Evolutionary conservation across 257 asterid species (phyloP), one percentile per base, ranked within the genome.

Genomic region (Anisodus tanguticus): DNA sequence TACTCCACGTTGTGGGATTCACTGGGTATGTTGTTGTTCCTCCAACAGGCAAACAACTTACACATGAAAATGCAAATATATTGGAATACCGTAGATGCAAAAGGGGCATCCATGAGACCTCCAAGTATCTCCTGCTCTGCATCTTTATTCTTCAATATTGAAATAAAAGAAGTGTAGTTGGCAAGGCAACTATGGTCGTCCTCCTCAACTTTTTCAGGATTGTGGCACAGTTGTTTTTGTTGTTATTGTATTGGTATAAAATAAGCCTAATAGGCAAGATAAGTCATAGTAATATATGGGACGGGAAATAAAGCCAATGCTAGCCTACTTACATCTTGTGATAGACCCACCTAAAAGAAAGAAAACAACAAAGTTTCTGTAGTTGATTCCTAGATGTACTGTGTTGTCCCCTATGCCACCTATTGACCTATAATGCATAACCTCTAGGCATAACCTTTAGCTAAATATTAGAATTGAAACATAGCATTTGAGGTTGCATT

Each of bases 401-500:
- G 59, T 11, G 59, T 12, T 16, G 11, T 54, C 59, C 17, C 59
- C 11, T 54, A 54, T 54, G 59, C 59, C 4, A 6, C 17, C 17
- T 54, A 54, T 54, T 12, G 6, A 6, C 13, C 59, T 54, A 54
- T 12, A 54, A 12, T 54, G 4, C 59, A 12, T 35, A 76, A 49
- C 81, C 41, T 10, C 81, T 76, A 49, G 62, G 81, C 7, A 8
- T 76, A 76, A 76, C 81, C 35, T 31, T 31, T 31, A 31, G 35
- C 35, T 31, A 31, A 31, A 31, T 31, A 31, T 31, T 49, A 31
- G 41, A 82, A 82, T 82, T 19, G 53, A 64, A 66, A 82, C 58
- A 82, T 66, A 82, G 53, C 64, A 82, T 66, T 19, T 47, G 26
- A 82, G 79, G 79, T 26, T 35, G 79, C 55, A 51, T 66, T 82